Evolutionary conservation across 2,329 filamentous ascomycete species (phyloP).

Genomic region (Xylariomycetidae sp.): DNA sequence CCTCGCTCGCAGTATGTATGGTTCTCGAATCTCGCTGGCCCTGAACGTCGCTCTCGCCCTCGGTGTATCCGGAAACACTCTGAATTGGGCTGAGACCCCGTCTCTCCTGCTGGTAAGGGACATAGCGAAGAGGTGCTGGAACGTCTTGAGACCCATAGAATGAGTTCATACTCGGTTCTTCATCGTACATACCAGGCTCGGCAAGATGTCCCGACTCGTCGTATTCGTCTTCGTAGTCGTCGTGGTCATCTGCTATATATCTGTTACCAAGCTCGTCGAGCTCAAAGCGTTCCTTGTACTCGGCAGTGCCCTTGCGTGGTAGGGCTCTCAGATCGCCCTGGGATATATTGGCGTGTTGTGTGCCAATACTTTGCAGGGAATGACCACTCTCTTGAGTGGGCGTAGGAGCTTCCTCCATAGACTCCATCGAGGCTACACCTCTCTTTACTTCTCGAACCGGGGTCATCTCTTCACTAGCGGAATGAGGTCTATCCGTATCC

Average conservation of each 20-base stretch:
- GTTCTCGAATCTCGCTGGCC: conserved; percentile 53
- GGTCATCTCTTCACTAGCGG: conserved; percentile 58
- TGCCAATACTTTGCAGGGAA: conserved; percentile 57
- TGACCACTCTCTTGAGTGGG: conserved; percentile 50
- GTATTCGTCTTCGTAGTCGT: conserved; percentile 37
- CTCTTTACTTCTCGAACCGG: conserved; percentile 62
- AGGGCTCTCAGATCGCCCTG: conserved; percentile 54
- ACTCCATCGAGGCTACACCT: conserved; percentile 54
- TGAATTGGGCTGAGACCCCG: conserved; percentile 84
- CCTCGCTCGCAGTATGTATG: conserved; percentile 42
- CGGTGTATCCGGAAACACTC: conserved; percentile 82
- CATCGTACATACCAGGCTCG: conserved; percentile 33
- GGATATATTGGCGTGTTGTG: conserved; percentile 61
- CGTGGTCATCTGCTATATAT: conserved; percentile 28
- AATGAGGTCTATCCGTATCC: conserved; percentile 67
- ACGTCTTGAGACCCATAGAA: conserved; percentile 60
- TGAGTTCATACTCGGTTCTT: conserved; percentile 37
- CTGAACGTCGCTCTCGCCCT: conserved; percentile 58
- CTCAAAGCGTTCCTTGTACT: conserved; percentile 44
- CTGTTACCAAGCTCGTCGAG: conserved; percentile 42
- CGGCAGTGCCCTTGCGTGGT: conserved; percentile 40
- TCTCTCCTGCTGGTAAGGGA: conserved; percentile 64
- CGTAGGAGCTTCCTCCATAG: conserved; percentile 52
- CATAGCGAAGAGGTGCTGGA: conserved; percentile 58
- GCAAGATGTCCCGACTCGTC: conserved; percentile 35